Base-by-base conservation (phyloP, 495 filamentous ascomycete species). In the Tuber indicum region DNA sequence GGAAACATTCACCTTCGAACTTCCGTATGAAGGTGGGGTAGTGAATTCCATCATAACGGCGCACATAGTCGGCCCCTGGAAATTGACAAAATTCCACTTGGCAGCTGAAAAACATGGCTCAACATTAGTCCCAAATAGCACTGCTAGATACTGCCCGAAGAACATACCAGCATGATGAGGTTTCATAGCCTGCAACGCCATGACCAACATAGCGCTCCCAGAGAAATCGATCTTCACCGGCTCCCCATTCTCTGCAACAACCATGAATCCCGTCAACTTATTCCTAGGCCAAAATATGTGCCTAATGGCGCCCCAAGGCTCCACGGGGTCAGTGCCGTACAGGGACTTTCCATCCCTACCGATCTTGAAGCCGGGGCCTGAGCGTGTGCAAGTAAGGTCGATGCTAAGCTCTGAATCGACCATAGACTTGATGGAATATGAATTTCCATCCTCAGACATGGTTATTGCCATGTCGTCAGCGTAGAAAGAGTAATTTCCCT, bases 161-260 rank as follows among this genome's bases (percentile, higher is more conserved):
- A 62, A 80, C 86, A 76, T 88, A 92, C 91, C 91, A 62, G 94
- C 94, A 85, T 98, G 96, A 84, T 99, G 96, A 21, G 96, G 96
- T 87, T 98, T 99, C 96, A 98, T 98, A 79, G 94, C 96, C 84
- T 99, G 96, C 58, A 98, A 86, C 46, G 93, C 94, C 84, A 93
- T 91, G 79, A 90, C 86, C 84, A 94, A 92, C 78, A 96, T 85
- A 41, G 89, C 94, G 77, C 86, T 89, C 66, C 96, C 96, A 74
- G 89, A 91, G 84, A 96, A 90, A 82, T 98, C 90, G 52, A 96
- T 86, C n/a, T 91, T 91, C 26, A 66, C 58, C 26, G 58, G 58
- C 73, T 93, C 91, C 62, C 91, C 90, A 84, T 93, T 91, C 58
- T 66, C 58, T 12, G 58, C 58, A 70, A 93, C 97, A 78, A 92